Evolutionary conservation across 164 flowering plant genomes (phyloP), one percentile per base, ranked within the genome.

Genomic region (Berberis thunbergii): DNA sequence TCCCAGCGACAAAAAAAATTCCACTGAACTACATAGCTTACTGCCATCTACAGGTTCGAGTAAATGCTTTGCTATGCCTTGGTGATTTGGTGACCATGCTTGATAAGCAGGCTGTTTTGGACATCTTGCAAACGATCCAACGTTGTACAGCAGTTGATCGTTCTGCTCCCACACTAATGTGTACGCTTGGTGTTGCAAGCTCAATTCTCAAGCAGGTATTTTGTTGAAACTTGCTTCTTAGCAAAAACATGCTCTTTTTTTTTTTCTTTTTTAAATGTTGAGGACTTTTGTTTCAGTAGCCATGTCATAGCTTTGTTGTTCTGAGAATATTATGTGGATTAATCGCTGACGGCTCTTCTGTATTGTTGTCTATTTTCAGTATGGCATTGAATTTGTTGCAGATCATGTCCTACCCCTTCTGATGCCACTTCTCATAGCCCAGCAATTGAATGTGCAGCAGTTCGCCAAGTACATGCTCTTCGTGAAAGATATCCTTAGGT

Each of bases 391-490:
- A 64, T 94, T 91, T 75, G 80, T 73, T 60, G 88, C 86, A 41
- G 97, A 89, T 76, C 88, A 89, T 78, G 89, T 89, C 61, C 96
- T 94, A 67, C 95, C 96, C 2, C 75, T 89, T 41, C 85, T 94
- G 61, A 56, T 57, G 50, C 99, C 99, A 43, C 91, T 94, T 64
- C 88, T 94, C 59, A 81, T 79, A 40, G 81, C 93, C 42, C 93
- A 83, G 54, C 97, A 91, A 70, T 79, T 94, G 63, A 94, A 94
- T 75, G 93, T 89, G 67, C 99, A 91, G 81, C 99, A 94, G 66
- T 94, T 94, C 71, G 97, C 93, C n/a, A 94, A 94, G 65, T 94
- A 83, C 71, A 94, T 94, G 90, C 82, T 77, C 62, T 91, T 94
- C 76, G 88, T 89, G 50, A 91, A 91, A 84, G 93, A 91, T 69